Evolutionary conservation across 176 grass and related monocot genomes (phyloP), one percentile per base, ranked within the genome.

Genomic region (Phoenix dactylifera): DNA sequence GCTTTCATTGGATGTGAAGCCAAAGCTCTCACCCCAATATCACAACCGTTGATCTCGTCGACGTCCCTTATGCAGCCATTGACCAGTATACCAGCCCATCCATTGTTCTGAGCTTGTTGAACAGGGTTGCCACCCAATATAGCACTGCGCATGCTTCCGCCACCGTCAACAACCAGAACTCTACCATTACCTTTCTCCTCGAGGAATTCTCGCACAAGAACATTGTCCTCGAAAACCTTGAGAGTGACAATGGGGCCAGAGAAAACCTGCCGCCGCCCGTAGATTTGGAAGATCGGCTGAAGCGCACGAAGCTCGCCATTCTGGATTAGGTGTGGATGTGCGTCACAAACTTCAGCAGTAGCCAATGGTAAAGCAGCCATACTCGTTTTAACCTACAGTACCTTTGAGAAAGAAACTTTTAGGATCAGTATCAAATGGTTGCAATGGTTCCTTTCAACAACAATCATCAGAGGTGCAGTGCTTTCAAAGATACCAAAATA

Each of bases 221-320:
- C 90, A 17, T 95, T 95, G 73, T 95, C 90, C 63, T 95, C 90
- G 0, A 83, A 95, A 1, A 95, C 82, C 82, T 95, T 95, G 28
- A 95, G 79, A 2, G 90, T 95, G 52, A 83, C 90, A 0, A 86
- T 55, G 1, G 90, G 90, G 4, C 90, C 90, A 0, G 90, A 76
- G 1, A 95, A 95, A 6, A 86, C 79, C 51, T 78, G 79, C 50
- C 85, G 72, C 57, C 82, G 78, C 4, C 90, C 86, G 2, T 86
- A 89, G 73, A 86, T 81, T 61, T 80, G 76, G 62, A 95, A 89
- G 58, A 83, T 24, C 4, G 90, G 85, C 5, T 89, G 82, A 35
- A 95, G 79, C 5, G 82, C 90, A 0, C 86, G 82, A 1, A 95
- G 73, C 76, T 95, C 90, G 0, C 90, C 90, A 3, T 54, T 76